phyloP scores from a whole-genome alignment of 768 basidiomycete genomes.

The Boletus coccyginus region DNA sequence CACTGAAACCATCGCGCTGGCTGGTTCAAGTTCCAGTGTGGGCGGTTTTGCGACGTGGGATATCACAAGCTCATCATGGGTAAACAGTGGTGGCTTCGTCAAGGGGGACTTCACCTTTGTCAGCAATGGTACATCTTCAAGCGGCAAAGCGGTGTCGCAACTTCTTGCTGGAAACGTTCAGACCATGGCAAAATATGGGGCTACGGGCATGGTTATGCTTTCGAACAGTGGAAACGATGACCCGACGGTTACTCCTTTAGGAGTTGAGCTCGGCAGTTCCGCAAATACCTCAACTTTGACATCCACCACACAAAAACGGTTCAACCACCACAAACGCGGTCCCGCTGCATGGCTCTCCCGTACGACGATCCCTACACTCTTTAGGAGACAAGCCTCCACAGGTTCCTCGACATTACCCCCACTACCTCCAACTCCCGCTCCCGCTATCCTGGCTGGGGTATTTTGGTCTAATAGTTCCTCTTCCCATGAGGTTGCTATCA shows the following conservation, averaged over 20 bases:
- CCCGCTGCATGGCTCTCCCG: conserved; percentile 49
- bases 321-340: conserved; percentile 34
- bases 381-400: conserved; percentile 50
- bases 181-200: conserved; percentile 61
- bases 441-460: conserved; percentile 79
- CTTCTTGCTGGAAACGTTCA: conserved; percentile 68
- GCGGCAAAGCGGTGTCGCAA: conserved; percentile 43
- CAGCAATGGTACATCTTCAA: conserved; percentile 56
- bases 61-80: conserved; percentile 57
- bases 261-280: conserved; percentile 49
- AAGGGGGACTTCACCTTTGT: conserved; percentile 69
- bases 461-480: conserved; percentile 87
- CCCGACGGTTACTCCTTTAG: conserved; percentile 61
- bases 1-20: conserved; percentile 41
- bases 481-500: conserved; percentile 61
- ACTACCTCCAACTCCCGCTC: conserved; percentile 56
- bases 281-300: conserved; percentile 33
- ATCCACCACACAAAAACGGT: conserved; percentile 36
- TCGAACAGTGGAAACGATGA: conserved; percentile 58
- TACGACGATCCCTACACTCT: conserved; percentile 41
- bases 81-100: conserved; percentile 71
- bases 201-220: conserved; percentile 76
- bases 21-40: conserved; percentile 35
- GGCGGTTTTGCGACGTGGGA: conserved; percentile 81
- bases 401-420: conserved; percentile 54